Base-by-base conservation (phyloP, 2,329 filamentous ascomycete species). In the Microcyclosporella mali region DNA sequence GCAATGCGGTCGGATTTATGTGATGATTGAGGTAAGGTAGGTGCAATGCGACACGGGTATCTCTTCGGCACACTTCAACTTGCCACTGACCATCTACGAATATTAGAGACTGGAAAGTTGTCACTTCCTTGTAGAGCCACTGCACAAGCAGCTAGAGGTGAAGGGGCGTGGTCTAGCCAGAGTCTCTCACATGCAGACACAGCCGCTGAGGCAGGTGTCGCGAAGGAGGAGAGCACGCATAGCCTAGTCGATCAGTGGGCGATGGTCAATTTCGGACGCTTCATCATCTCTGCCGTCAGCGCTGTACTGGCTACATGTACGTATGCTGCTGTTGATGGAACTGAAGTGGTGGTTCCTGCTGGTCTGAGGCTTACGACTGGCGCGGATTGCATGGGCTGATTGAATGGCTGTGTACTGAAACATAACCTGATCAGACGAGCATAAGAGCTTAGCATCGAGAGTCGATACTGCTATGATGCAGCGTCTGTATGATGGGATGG, bases 181-280 rank as follows among this genome's bases (percentile, higher is more conserved):
- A 3, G 52, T 64, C 11, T 63, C 58, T 9, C 51, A 68, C 33
- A 44, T 30, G n/a, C n/a, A 11, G 41, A 44, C n/a, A 30, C 19
- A 14, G 33, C 36, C n/a, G 41, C 41, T n/a, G 41, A 44, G 21
- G 41, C 36, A 10, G 41, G 41, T 6, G 12, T 44, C 16, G n/a
- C 35, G 19, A 60, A 67, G 40, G 67, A 66, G 33, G 70, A 73
- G 61, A 72, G 65, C 0, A 66, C 67, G 6, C 74, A 77, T 59
- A 66, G 63, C 45, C 57, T 80, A 51, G 66, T 81, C 29, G 75
- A 80, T 53, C 65, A 63, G 45, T 81, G 77, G 77, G 75, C 67
- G 2, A 62, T 68, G 37, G 55, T 78, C 52, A 79, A 79, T 53
- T 49, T 79, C 28, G 68, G 61, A 4, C 57, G 73, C 14, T 63